Base-by-base conservation (phyloP, 306 rosid genomes). In the Cajanus cajan region DNA sequence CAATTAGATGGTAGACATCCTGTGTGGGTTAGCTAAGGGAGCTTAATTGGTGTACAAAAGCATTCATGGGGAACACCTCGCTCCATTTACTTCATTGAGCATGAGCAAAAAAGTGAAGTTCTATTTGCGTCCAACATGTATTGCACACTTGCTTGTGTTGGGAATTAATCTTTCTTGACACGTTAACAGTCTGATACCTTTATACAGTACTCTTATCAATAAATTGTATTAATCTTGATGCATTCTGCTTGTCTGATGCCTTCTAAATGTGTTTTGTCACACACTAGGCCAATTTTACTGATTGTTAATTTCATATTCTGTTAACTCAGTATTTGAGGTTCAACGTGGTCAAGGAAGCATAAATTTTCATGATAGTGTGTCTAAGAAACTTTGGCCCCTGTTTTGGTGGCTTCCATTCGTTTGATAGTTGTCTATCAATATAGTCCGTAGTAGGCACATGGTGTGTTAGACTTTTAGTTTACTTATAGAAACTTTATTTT, bases 401-500 rank as follows among this genome's bases (percentile, higher is more conserved):
- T 71, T 48, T 28, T 33, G 6, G 47, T 9, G 8, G 9, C 31
- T 10, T 71, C 62, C 33, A 12, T 33, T 50, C 9, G 3, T 44
- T 33, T 33, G 24, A 50, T 50, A 71, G 15, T 50, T 52, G 10
- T 34, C 34, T 33, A 33, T 13, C 4, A 5, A 21, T 54, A 41
- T 37, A 36, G 77, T 37, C 37, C 77, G n/a, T n/a, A n/a, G 37
- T 54, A 21, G 50, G n/a, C 39, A 39, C 25, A 34, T 54, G 25
- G 11, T 16, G 54, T 75, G 19, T 41, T 57, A 15, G 40, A 24
- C 40, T 74, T 24, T 57, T 36, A 62, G 6, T 14, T 39, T 25
- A 58, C 58, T n/a, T n/a, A n/a, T n/a, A n/a, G 41, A 74, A 74
- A 41, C 45, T 58, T 74, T 33, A 28, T 55, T 50, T 58, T 63